A percentile compares a stretch with the other conserved stretches of the same genome.
Evolutionary conservation across 768 basidiomycete genomes (phyloP).

Genomic region (Mycena rosella): DNA sequence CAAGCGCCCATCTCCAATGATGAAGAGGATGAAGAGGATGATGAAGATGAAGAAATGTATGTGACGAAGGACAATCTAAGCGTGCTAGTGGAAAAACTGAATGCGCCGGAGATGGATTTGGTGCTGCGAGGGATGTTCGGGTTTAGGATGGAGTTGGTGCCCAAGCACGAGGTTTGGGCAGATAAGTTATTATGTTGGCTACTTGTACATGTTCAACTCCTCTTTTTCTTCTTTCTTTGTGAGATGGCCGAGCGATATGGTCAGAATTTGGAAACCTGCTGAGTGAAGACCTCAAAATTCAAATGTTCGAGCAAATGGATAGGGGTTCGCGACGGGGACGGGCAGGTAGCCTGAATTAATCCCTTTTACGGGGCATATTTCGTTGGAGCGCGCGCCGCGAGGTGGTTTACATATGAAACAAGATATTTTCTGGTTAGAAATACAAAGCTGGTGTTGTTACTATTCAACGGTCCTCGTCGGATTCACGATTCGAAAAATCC

Average conservation of each 20-base stretch:
- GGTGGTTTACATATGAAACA: too few species aligned
- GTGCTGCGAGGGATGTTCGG: constrained; percentile 5
- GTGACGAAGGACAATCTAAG: constrained; percentile 1
- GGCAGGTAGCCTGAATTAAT: too few species aligned
- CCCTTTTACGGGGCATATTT: too few species aligned
- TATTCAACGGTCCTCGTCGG: too few species aligned
- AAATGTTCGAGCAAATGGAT: too few species aligned
- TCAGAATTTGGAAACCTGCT: too few species aligned
- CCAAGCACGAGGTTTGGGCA: neutral
- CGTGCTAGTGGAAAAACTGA: neutral
- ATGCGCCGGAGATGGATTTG: constrained; percentile 2
- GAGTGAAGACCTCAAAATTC: too few species aligned
- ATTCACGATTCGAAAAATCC: neutral
- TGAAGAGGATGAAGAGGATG: neutral
- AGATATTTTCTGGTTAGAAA: neutral
- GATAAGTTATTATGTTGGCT: too few species aligned
- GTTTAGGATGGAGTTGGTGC: neutral
- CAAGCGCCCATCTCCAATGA: neutral
- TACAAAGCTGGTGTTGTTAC: neutral
- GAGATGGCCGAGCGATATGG: neutral
- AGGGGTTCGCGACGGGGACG: too few species aligned
- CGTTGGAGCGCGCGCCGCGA: too few species aligned
- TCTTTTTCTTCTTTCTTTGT: too few species aligned
- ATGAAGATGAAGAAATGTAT: neutral
- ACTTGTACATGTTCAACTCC: too few species aligned